phyloP scores from a whole-genome alignment of 1,139 yeast species.

The Geotrichum klebahnii region DNA sequence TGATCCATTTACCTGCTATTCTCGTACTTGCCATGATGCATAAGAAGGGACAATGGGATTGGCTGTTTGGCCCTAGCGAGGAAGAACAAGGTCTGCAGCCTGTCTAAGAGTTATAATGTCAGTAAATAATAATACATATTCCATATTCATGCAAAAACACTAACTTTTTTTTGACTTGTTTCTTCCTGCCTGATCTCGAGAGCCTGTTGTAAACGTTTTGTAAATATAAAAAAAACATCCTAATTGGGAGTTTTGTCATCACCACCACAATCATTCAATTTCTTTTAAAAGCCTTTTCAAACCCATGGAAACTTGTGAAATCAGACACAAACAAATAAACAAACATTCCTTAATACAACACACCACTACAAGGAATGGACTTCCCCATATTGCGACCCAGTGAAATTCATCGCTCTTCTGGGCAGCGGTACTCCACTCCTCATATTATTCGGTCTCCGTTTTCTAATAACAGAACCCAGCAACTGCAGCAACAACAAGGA shows the following conservation, averaged over 20 bases:
- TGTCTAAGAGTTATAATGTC: no score
- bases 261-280: no score
- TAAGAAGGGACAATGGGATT: slow-evolving; percentile 93
- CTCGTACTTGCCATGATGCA: slow-evolving; percentile 88
- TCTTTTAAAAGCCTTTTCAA: no score
- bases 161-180: no score
- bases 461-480: not conserved
- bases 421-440: slow-evolving; percentile 4
- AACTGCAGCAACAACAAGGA: not conserved
- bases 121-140: no score
- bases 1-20: slow-evolving; percentile 88
- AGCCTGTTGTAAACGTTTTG: no score
- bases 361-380: slow-evolving; percentile 1
- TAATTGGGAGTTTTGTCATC: no score
- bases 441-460: slow-evolving; percentile 6
- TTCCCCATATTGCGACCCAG: slow-evolving; percentile 10
- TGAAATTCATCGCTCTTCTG: slow-evolving; percentile 6
- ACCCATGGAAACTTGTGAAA: no score
- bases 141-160: no score
- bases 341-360: not conserved
- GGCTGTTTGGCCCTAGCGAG: slow-evolving; percentile 41
- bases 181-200: no score
- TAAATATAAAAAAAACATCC: no score
- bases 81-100: slow-evolving; percentile 17
- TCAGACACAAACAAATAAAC: no score